A percentile compares a stretch with the other conserved stretches of the same genome.
phyloP scores from a whole-genome alignment of 2,329 filamentous ascomycete genomes.

The Onygena corvina region DNA sequence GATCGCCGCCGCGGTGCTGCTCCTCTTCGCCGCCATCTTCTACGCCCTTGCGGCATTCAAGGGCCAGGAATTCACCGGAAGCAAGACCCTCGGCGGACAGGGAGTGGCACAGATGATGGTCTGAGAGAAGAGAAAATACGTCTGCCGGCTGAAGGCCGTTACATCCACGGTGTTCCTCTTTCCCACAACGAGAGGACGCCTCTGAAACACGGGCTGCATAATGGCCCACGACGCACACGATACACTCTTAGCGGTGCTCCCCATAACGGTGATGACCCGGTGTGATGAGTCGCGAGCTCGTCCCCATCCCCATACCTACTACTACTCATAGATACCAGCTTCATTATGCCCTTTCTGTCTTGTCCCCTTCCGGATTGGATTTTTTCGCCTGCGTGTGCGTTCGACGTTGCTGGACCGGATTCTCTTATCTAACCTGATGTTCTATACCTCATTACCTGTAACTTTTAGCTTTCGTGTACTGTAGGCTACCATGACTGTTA shows the following conservation, averaged over 20 bases:
- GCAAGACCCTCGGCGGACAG: conserved; percentile 89
- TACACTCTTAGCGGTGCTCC: neutral
- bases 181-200: neutral
- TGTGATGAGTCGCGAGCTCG: neutral
- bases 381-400: neutral
- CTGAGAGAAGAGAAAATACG: conserved; percentile 31
- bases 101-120: conserved; percentile 98
- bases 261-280: neutral
- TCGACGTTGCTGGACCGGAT: neutral
- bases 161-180: neutral
- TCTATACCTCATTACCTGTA: conserved; percentile 1
- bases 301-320: neutral
- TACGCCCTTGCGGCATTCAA: conserved; percentile 46
- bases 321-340: conserved; percentile 4
- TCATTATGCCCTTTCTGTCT: neutral
- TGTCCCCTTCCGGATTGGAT: neutral
- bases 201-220: neutral
- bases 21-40: conserved; percentile 64
- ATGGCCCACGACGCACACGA: conserved; percentile 2
- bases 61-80: conserved; percentile 43
- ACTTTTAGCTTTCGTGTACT: conserved; percentile 4
- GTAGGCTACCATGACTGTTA: neutral
- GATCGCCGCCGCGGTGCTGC: conserved; percentile 73
- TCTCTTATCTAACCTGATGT: neutral
- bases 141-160: neutral